A percentile compares a stretch with the other conserved stretches of the same genome.
phyloP scores from a whole-genome alignment of 495 filamentous ascomycete genomes.

The Echria macrotheca region DNA sequence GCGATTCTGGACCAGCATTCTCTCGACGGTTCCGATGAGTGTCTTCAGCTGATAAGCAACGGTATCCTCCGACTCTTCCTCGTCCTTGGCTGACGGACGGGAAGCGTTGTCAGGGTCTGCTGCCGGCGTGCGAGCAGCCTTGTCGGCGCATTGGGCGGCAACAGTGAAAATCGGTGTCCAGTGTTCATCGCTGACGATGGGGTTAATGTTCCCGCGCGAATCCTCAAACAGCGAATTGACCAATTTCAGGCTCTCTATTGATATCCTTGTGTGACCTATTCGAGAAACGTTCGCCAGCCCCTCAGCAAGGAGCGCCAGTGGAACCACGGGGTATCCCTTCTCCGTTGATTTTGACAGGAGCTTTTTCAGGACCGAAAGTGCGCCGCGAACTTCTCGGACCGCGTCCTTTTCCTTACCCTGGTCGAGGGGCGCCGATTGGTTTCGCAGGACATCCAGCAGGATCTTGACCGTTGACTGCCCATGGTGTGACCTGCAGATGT shows the following conservation, averaged over 20 bases:
- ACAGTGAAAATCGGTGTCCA: slow-evolving; percentile 48
- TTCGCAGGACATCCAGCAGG: slow-evolving; percentile 57
- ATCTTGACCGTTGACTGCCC: slow-evolving; percentile 63
- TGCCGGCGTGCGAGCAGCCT: slow-evolving; percentile 22
- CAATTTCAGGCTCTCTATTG: slow-evolving; percentile 51
- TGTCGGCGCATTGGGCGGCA: slow-evolving; percentile 38
- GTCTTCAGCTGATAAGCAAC: slow-evolving; percentile 31
- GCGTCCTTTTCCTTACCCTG: slow-evolving; percentile 49
- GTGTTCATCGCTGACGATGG: slow-evolving; percentile 46
- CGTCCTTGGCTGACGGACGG: slow-evolving; percentile 15
- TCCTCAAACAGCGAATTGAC: slow-evolving; percentile 46
- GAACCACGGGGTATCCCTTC: slow-evolving; percentile 58
- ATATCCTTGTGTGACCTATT: slow-evolving; percentile 43
- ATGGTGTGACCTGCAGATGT: slow-evolving; percentile 73
- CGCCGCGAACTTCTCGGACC: slow-evolving; percentile 57
- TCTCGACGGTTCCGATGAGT: slow-evolving; percentile 40
- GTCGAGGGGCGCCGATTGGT: slow-evolving; percentile 39
- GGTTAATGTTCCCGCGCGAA: slow-evolving; percentile 35
- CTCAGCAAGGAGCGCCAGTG: slow-evolving; percentile 51
- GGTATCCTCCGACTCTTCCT: slow-evolving; percentile 26
- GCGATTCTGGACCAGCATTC: slow-evolving; percentile 28
- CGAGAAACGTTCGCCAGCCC: slow-evolving; percentile 55
- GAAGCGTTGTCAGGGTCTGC: slow-evolving; percentile 9
- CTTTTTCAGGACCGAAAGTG: slow-evolving; percentile 64
- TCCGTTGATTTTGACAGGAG: slow-evolving; percentile 52